Evolutionary conservation across 129 eudicot genomes (phyloP).

Genomic region (Chrysanthemum lavandulifolium): DNA sequence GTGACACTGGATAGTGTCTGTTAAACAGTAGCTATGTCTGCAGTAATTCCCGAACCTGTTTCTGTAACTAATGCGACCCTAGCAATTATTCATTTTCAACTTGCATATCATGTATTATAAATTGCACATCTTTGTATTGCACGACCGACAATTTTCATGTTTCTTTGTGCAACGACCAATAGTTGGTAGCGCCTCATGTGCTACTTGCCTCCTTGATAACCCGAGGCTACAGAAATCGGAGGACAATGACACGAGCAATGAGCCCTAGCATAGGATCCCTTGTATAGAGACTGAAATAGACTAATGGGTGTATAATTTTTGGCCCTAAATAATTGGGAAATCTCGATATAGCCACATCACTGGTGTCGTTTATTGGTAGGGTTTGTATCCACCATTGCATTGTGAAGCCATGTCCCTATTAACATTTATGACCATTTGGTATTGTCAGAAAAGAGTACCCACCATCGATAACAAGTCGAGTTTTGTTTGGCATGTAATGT

Average conservation of each 20-base stretch:
- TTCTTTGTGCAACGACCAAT: too few relatives aligned
- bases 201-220: neutral
- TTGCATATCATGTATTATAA: neutral
- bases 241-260: neutral
- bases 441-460: conserved; percentile 25
- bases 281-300: neutral
- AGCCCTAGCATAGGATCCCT: conserved; percentile 25
- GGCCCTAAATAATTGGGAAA: conserved; percentile 15
- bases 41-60: conserved; percentile 1
- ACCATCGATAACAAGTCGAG: conserved; percentile 21
- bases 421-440: conserved; percentile 18
- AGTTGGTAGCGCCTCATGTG: neutral
- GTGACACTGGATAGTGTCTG: conserved; percentile 1
- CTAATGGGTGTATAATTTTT: conserved; percentile 7
- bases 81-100: neutral
- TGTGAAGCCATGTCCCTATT: conserved; percentile 23
- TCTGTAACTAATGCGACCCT: neutral
- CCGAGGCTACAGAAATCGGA: neutral
- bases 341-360: conserved; percentile 20
- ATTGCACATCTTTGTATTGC: neutral
- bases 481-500: conserved; percentile 25
- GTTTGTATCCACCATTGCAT: conserved; percentile 24
- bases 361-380: conserved; percentile 29
- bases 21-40: conserved; percentile 2
- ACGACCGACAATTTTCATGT: too few relatives aligned